Conservation (phyloP, 1,139 yeast species). For the Blastobotrys serpentis region DNA sequence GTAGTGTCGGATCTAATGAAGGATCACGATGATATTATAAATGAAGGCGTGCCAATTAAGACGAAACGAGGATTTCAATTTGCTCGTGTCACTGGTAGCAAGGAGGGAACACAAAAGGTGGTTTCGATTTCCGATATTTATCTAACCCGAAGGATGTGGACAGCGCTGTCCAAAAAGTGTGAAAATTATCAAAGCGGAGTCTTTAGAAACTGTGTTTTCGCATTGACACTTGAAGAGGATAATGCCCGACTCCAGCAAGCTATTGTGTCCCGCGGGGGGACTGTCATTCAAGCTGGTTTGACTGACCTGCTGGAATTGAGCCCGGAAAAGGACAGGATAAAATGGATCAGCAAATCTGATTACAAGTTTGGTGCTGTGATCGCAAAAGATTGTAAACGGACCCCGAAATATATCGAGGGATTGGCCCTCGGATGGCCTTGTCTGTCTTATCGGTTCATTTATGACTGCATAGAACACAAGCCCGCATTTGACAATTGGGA, state of each 20-base stretch:
- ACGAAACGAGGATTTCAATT: neutral
- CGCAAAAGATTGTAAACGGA: constrained; percentile 57
- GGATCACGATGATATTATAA: constrained; percentile 7
- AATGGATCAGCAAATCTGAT: neutral
- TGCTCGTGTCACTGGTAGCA: neutral
- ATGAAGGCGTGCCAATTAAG: neutral
- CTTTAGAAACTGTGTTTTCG: constrained; percentile 45
- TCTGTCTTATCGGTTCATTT: constrained; percentile 57
- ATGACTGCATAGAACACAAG: constrained; percentile 48
- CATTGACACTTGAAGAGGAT: constrained; percentile 41
- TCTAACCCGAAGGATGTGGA: constrained; percentile 5
- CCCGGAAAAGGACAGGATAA: constrained; percentile 15
- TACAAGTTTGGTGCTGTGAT: constrained; percentile 61
- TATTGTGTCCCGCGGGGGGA: constrained; percentile 52
- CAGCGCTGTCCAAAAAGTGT: neutral
- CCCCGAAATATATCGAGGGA: constrained; percentile 77
- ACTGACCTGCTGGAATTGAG: constrained; percentile 34
- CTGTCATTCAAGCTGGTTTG: constrained; percentile 52
- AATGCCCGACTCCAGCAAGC: constrained; percentile 41
- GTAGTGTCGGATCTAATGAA: constrained; percentile 11
- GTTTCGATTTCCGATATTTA: neutral
- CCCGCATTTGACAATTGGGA: constrained; percentile 44
- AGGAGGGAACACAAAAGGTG: neutral
- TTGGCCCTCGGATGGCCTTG: constrained; percentile 92
- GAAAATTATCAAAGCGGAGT: constrained; percentile 26